phyloP scores from a whole-genome alignment of 495 filamentous ascomycete genomes.

The Astrocystis sublimbata region DNA sequence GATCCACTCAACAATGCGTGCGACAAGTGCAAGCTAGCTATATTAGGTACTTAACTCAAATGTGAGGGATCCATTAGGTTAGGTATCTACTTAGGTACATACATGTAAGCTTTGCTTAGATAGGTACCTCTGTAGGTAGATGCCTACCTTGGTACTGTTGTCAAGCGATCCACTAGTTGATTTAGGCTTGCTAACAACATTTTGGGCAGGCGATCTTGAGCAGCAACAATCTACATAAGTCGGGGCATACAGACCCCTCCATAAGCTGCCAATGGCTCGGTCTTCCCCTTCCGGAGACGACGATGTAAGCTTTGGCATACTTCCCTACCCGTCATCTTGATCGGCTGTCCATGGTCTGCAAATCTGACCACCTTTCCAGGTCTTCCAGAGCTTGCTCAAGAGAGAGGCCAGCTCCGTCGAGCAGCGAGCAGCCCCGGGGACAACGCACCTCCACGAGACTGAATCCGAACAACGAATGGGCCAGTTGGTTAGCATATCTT shows the following conservation, averaged over 20 bases:
- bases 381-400: constrained; percentile 32
- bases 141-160: background rate
- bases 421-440: constrained; percentile 22
- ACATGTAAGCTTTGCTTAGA: too few relatives aligned
- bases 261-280: constrained; percentile 25
- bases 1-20: too few relatives aligned
- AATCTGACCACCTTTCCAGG: constrained; percentile 18
- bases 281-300: constrained; percentile 23
- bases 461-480: constrained; percentile 28
- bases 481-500: constrained; percentile 28
- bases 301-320: constrained; percentile 27
- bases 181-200: too few relatives aligned
- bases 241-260: background rate
- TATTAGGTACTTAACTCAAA: too few relatives aligned
- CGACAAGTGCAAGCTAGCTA: too few relatives aligned
- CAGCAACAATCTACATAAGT: background rate
- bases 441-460: constrained; percentile 21
- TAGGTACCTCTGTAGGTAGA: background rate
- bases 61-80: too few relatives aligned
- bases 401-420: constrained; percentile 28
- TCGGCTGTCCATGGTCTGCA: constrained; percentile 1
- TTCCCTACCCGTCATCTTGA: background rate
- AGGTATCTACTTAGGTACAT: too few relatives aligned
- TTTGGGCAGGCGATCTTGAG: too few relatives aligned
- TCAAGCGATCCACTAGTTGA: too few relatives aligned